Base-by-base conservation (phyloP, 176 grass and related monocot genomes). In the Oryza meyeriana region DNA sequence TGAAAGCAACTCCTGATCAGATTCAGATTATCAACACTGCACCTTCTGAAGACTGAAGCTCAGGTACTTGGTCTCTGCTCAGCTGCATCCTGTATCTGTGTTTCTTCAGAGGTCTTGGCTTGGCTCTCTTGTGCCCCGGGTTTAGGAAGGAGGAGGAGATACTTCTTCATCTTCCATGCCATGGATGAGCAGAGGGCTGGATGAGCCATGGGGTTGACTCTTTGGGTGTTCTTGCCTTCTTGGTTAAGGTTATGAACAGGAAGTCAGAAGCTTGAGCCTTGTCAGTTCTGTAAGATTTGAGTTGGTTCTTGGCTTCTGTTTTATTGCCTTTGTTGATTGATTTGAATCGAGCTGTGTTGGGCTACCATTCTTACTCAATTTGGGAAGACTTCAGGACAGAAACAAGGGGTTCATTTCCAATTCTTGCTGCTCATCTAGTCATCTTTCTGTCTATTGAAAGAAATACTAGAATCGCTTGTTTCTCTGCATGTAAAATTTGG, bases 1-100 rank as follows among this genome's bases (percentile, higher is more conserved):
- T 76, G 90, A 96, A 63, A 93, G 73, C 66, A 67, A 87, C 89
- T 64, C 47, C 85, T 85, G 48, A 79, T 90, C 88, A 30, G 77
- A 84, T 57, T 81, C 67, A 48, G 71, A 58, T 26, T 45, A 36
- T 25, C 66, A 9, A 78, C 71, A 32, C 29, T 59, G n/a, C n/a
- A 59, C 52, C 32, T 75, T 35, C 57, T 64, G 45, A 22, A 30
- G 9, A 29, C 57, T 64, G 45, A 22, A 30, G 9, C 86, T 41
- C 81, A 72, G 82, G 88, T 88, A 90, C 41, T 83, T 70, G 47
- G 52, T 74, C 44, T 33, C 39, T 80, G 34, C 40, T 30, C 58
- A 59, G 26, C 48, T 57, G 38, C 52, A 77, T 18, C 28, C 3
- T 74, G 45, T 11, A 68, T 74, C 85, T 72, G 38, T 57, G 29